Evolutionary conservation across 495 filamentous ascomycete genomes (phyloP), one percentile per base, ranked within the genome.

Genomic region (Talaromyces thailandensis): DNA sequence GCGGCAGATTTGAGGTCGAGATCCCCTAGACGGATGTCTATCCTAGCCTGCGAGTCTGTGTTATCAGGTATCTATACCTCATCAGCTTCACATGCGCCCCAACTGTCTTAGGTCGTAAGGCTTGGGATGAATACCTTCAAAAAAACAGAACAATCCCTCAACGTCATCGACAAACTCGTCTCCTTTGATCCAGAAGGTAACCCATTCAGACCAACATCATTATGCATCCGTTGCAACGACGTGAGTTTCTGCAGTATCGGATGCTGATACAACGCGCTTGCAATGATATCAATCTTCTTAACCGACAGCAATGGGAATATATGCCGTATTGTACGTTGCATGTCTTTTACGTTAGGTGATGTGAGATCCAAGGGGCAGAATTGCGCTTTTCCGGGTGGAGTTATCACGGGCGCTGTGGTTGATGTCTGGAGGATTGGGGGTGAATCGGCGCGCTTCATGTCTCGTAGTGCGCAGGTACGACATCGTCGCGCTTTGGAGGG

Each of bases 131-230:
- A 74, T 66, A 91, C 81, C 75, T 83, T 85, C 55, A 96, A 70
- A 70, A 89, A 97, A 63, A 94, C 79, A 0, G 90, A 92, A 71
- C 92, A 93, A 73, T 98, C 93, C 56, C 93, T 76, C 57, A 97
- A 66, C 24, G 93, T 96, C 93, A 96, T 97, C 16, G 90, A 90
- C 23, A 81, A 66, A 1, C 73, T 78, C 55, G 72, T 72, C 51
- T 70, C 75, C 48, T 61, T 60, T 53, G 75, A 76, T 28, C 67
- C 64, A 4, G 66, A 43, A 12, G 66, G 60, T 4, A 71, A 75
- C 2, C 77, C 77, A 37, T 67, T 61, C 43, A 78, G 57, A 0
- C 78, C 78, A 8, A 81, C 78, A 24, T 76, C 66, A 2, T 62
- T 66, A 52, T 69, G 67, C 18, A 61, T 59, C 21, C 66, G 74